A percentile compares a stretch with the other conserved stretches of the same genome.
Evolutionary conservation across 306 rosid genomes (phyloP).

Genomic region (Trifolium subterraneum): DNA sequence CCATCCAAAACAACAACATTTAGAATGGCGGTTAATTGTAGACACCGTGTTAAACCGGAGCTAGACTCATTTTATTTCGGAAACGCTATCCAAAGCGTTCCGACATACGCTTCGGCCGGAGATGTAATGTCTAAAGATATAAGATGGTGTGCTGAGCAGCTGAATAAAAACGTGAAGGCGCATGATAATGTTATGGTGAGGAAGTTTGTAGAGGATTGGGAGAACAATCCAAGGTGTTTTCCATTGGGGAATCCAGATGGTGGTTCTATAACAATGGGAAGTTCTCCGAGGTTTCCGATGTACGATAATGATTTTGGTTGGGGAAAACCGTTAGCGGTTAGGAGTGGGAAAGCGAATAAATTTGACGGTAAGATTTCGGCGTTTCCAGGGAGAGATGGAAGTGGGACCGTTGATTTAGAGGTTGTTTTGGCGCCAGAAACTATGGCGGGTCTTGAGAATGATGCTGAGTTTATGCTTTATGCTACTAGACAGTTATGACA

Average conservation of each 20-base stretch:
- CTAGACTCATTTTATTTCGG: conserved; percentile 80
- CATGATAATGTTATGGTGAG: conserved; percentile 65
- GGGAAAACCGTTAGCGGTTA: conserved; percentile 84
- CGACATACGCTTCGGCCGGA: conserved; percentile 57
- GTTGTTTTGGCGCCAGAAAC: conserved; percentile 79
- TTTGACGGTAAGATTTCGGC: conserved; percentile 93
- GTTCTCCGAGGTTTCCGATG: conserved; percentile 97
- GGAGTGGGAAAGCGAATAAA: conserved; percentile 83
- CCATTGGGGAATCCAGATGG: conserved; percentile 91
- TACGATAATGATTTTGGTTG: conserved; percentile 88
- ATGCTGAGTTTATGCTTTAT: conserved; percentile 79
- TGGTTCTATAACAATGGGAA: conserved; percentile 83
- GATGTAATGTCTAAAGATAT: conserved; percentile 62
- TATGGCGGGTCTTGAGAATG: conserved; percentile 70
- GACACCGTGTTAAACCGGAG: conserved; percentile 73
- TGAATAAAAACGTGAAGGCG: conserved; percentile 68
- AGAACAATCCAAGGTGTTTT: conserved; percentile 67
- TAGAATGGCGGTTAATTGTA: conserved; percentile 85
- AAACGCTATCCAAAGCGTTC: conserved; percentile 88
- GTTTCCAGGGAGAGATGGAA: conserved; percentile 83
- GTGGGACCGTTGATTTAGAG: conserved; percentile 80
- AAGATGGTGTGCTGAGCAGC: conserved; percentile 85
- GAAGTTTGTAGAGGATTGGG: conserved; percentile 74
- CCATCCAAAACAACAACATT: conserved; percentile 68
- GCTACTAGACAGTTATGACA: conserved; percentile 50